Evolutionary conservation across 2,329 filamentous ascomycete species (phyloP).

Genomic region (Ceratocystis diversiconidia): DNA sequence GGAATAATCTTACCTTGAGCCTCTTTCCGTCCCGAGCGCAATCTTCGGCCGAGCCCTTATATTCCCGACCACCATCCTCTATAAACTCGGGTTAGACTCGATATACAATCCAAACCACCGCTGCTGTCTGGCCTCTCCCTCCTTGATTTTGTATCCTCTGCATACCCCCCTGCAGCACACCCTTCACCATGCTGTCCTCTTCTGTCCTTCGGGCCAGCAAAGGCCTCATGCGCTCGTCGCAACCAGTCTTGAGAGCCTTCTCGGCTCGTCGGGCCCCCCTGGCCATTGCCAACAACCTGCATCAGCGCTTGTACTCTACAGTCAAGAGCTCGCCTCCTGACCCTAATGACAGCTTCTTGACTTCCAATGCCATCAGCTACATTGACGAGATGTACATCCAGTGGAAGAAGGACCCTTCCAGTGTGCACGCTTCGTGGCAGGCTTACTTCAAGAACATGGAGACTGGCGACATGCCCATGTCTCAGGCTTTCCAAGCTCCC

Average conservation of each 20-base stretch:
- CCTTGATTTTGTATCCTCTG: neutral
- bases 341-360: slow-evolving; percentile 89
- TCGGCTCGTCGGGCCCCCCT: slow-evolving; percentile 34
- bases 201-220: slow-evolving; percentile 35
- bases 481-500: slow-evolving; percentile 90
- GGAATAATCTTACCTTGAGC: neutral
- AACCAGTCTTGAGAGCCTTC: slow-evolving; percentile 33
- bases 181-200: slow-evolving; percentile 16
- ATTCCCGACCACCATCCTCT: slow-evolving; percentile 12
- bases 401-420: slow-evolving; percentile 87
- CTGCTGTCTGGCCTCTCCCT: neutral
- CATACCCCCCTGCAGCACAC: neutral
- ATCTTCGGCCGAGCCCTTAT: slow-evolving; percentile 16
- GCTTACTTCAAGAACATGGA: slow-evolving; percentile 99
- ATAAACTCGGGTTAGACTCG: neutral
- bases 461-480: slow-evolving; percentile 91
- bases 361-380: slow-evolving; percentile 95
- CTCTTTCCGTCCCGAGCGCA: slow-evolving; percentile 12
- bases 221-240: slow-evolving; percentile 42
- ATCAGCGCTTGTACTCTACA: slow-evolving; percentile 39
- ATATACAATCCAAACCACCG: neutral
- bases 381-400: slow-evolving; percentile 99
- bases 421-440: slow-evolving; percentile 96
- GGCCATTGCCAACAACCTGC: slow-evolving; percentile 30
- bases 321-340: slow-evolving; percentile 44